Evolutionary conservation across 345 rosid genomes (phyloP).

Genomic region (Lagerstroemia speciosa): DNA sequence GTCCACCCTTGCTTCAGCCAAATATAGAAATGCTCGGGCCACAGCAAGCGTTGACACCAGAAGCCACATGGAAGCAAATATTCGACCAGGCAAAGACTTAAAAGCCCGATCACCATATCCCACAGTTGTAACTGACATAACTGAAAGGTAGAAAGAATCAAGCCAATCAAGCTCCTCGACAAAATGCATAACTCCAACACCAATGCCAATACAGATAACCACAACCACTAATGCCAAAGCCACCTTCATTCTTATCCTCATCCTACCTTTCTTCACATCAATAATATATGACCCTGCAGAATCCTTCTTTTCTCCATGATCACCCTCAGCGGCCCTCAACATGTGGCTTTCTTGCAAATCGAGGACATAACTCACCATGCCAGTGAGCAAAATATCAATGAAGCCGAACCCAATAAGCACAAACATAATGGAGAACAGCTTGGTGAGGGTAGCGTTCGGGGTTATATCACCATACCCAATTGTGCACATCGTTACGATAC

Average conservation of each 20-base stretch:
- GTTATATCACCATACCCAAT: constrained; percentile 93
- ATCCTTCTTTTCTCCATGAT: constrained; percentile 18
- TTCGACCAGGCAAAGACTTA: constrained; percentile 49
- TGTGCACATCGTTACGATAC: constrained; percentile 92
- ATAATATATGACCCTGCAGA: constrained; percentile 42
- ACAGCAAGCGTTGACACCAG: constrained; percentile 86
- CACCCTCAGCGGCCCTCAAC: constrained; percentile 46
- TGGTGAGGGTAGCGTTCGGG: constrained; percentile 47
- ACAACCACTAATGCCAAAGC: constrained; percentile 83
- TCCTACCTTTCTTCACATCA: constrained; percentile 87
- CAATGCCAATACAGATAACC: constrained; percentile 73
- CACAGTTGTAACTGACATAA: constrained; percentile 92
- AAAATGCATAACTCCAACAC: constrained; percentile 71
- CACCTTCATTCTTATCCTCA: constrained; percentile 94
- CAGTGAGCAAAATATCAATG: constrained; percentile 59
- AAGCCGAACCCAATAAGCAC: constrained; percentile 87
- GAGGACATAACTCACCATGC: constrained; percentile 79
- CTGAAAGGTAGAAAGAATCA: constrained; percentile 80
- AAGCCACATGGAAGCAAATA: constrained; percentile 82
- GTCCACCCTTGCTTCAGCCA: constrained; percentile 89
- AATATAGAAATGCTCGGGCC: constrained; percentile 67
- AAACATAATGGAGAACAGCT: constrained; percentile 73
- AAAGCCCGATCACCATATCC: constrained; percentile 87
- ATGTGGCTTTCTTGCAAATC: constrained; percentile 81
- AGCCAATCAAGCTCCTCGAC: constrained; percentile 70